Evolutionary conservation across 805 yeast species (phyloP), one percentile per base, ranked within the genome.

Genomic region (Teunomyces kruisii): DNA sequence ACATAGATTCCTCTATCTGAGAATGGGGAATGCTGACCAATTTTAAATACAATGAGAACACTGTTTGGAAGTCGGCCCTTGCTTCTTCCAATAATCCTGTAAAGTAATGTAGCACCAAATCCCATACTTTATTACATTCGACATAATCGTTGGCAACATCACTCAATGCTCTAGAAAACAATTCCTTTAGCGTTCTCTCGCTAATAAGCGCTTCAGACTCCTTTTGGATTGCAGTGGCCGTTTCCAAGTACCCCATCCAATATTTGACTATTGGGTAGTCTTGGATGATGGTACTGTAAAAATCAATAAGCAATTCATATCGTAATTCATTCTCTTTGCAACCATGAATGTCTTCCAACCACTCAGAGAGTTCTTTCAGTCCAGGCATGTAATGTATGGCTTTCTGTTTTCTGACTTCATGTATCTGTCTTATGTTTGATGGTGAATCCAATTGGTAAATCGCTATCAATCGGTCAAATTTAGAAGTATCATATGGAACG

Each of bases 11-110:
- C 3, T 73, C 75, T 6, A 78, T 44, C 2, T 58, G 51, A 1
- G 53, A 45, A 55, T 77, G 81, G 0, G 82, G 82, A 8, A 54
- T 49, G 1, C 51, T 32, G 4, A 80, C 53, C 32, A 78, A 56
- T 22, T 60, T 51, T 4, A 64, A 41, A 54, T 66, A 61, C 4
- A 65, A 39, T 6, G 45, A 48, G 32, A 59, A 54, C 4, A 62
- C 30, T 13, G 38, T 39, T 12, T 57, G 57, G 30, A 61, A 49
- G n/a, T 19, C 28, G 17, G 17, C 28, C 16, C 10, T 16, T 6
- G 32, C 49, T n/a, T 49, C 51, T 16, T 58, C 24, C 16, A 42
- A 33, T 15, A 27, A 27, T 3, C 26, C 33, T 1, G 9, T 24
- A 9, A 48, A 28, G 22, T 30, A n/a, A 5, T 44, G 36, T 5